Percentiles rank a stretch among this genome's conserved stretches.
phyloP scores from a whole-genome alignment of 495 filamentous ascomycete genomes.

The Aspergillus carlsbadensis region DNA sequence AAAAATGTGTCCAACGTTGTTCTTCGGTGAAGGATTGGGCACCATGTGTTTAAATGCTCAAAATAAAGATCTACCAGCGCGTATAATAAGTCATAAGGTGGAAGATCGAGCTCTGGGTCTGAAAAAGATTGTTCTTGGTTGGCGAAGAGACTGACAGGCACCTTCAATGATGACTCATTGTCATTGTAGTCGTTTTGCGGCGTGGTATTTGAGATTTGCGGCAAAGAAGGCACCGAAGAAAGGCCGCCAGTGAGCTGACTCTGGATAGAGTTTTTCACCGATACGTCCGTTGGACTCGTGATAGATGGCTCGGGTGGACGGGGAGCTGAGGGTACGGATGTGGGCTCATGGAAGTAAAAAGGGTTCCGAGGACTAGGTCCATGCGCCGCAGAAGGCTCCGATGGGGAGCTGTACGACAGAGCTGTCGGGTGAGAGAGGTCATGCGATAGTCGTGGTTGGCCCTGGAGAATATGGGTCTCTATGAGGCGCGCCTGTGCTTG shows the following conservation, averaged over 20 bases:
- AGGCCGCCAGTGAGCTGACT: slow-evolving; percentile 25
- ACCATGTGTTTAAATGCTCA: slow-evolving; percentile 88
- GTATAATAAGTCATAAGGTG: slow-evolving; percentile 81
- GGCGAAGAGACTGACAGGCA: slow-evolving; percentile 41
- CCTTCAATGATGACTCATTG: slow-evolving; percentile 47
- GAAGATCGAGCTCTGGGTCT: slow-evolving; percentile 70
- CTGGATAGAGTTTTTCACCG: slow-evolving; percentile 29
- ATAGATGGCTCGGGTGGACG: slow-evolving; percentile 34
- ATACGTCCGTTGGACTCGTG: slow-evolving; percentile 38
- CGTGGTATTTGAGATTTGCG: slow-evolving; percentile 22
- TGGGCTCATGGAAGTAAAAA: slow-evolving; percentile 40
- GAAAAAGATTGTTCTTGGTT: slow-evolving; percentile 45
- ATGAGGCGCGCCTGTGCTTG: slow-evolving; percentile 47
- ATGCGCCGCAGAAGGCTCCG: slow-evolving; percentile 39
- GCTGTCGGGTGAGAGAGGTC: slow-evolving; percentile 28
- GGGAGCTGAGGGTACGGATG: slow-evolving; percentile 25
- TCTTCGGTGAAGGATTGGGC: slow-evolving; percentile 80
- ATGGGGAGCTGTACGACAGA: slow-evolving; percentile 43
- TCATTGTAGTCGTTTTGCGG: slow-evolving; percentile 35
- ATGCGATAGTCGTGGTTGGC: slow-evolving; percentile 23
- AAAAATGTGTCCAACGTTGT: slow-evolving; percentile 81
- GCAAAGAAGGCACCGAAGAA: slow-evolving; percentile 22
- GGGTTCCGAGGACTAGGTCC: slow-evolving; percentile 37
- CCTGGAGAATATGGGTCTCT: slow-evolving; percentile 49
- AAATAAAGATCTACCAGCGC: slow-evolving; percentile 84